Percentiles rank a stretch among this genome's conserved stretches.
Evolutionary conservation across 148 eudicot genomes (phyloP).

Genomic region (Chenopodium album): DNA sequence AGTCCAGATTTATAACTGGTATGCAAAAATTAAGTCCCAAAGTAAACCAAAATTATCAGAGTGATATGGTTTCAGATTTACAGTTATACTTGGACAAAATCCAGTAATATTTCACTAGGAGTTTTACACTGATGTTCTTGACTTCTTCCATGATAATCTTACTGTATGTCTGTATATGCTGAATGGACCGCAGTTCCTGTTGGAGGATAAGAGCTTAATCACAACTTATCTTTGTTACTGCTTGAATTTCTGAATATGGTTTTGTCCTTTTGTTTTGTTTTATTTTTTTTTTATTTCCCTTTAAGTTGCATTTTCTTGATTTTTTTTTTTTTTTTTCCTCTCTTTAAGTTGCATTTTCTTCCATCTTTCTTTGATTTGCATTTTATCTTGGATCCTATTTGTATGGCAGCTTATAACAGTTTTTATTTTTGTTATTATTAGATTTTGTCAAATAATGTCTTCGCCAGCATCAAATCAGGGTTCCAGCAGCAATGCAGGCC

Average conservation of each 20-base stretch:
- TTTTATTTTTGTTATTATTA: neutral
- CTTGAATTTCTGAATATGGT: neutral
- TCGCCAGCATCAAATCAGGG: constrained; percentile 60
- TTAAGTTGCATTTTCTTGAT: too few species aligned
- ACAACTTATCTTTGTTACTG: neutral
- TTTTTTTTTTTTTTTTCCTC: neutral
- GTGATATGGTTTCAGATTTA: too few species aligned
- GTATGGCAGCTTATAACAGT: neutral
- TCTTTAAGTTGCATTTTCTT: neutral
- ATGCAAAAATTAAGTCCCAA: too few species aligned
- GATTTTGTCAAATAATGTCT: constrained; percentile 45
- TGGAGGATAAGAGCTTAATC: neutral
- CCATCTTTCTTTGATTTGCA: neutral
- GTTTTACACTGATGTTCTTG: neutral
- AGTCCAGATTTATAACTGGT: too few species aligned
- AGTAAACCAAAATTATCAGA: too few species aligned
- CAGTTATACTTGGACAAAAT: too few species aligned
- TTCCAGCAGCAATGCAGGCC: constrained; percentile 52
- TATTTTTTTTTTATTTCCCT: too few species aligned
- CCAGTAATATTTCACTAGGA: neutral
- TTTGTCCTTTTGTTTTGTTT: neutral
- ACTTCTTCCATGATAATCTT: neutral
- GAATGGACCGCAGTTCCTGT: neutral
- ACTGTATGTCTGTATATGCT: neutral
- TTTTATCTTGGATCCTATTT: neutral